Base-by-base conservation (phyloP, 2,329 filamentous ascomycete genomes). In the Emmonsiellopsis sp. region DNA sequence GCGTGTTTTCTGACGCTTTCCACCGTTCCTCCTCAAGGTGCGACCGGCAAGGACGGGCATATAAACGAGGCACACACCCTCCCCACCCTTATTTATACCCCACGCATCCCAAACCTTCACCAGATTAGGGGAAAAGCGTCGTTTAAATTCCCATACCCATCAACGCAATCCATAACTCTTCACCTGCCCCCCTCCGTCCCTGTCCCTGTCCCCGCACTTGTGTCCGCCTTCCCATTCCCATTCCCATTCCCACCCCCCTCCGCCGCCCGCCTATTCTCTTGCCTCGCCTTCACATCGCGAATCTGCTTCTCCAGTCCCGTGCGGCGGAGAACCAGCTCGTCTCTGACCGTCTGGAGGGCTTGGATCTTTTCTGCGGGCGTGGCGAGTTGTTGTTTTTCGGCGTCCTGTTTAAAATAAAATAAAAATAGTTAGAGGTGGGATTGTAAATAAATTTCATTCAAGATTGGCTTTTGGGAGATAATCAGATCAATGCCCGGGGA, bases 261-360 rank as follows among this genome's bases (percentile, higher is more conserved):
- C 31, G 32, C 33, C 32, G 31, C 40, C 31, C 39, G 21, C 57
- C 67, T 72, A 34, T 69, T 70, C 17, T 68, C 61, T 27, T 69
- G 65, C 47, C 71, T 73, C 27, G 65, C 65, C 43, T 77, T 70
- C 48, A 80, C 49, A 55, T 77, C 72, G n/a, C 67, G 69, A 51
- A 84, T 76, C 63, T 84, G 84, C 57, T 67, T 73, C 63, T 84
- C 77, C 50, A 85, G 62, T 48, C 76, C 76, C 6, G 70, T 69
- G 63, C 72, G 79, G 62, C 79, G 80, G 6, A 65, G 62, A 2
- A 77, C 63, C 11, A 84, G 65, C 36, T 73, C 72, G n/a, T 72
- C 68, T 44, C 77, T 74, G 51, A 73, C 71, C 46, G 66, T 63
- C 58, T 81, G 74, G 17, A 85, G 72, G 48, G 75, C 71, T n/a